A percentile compares a stretch with the other conserved stretches of the same genome.
Conservation (phyloP, 2,329 filamentous ascomycete species). For the Hirsutella rhossiliensis region DNA sequence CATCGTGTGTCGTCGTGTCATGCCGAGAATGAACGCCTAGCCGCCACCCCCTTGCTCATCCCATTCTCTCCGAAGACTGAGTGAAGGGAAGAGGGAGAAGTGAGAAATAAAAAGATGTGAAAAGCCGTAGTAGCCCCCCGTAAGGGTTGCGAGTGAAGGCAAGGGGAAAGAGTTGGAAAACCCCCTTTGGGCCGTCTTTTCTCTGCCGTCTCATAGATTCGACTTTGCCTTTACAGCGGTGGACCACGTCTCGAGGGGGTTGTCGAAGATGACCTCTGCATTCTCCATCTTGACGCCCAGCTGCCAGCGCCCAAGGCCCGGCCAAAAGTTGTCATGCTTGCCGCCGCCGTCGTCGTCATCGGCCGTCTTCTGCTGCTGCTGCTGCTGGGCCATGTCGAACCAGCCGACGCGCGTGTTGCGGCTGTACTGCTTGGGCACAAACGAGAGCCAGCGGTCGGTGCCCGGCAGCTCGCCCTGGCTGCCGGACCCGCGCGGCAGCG, state of each 20-base stretch:
- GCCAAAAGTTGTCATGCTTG: slow-evolving; percentile 32
- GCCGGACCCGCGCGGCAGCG: slow-evolving; percentile 28
- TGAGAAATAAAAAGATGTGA: too few species aligned
- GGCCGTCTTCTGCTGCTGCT: slow-evolving; percentile 14
- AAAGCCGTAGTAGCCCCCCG: too few species aligned
- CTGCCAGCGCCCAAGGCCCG: slow-evolving; percentile 30
- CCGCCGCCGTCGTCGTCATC: slow-evolving; percentile 8
- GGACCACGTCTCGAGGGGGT: slow-evolving; percentile 14
- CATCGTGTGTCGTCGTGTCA: too few species aligned
- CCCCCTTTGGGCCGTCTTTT: background rate
- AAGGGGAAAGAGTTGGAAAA: too few species aligned
- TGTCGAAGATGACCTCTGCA: slow-evolving; percentile 17
- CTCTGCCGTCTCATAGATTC: background rate
- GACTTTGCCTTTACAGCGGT: background rate
- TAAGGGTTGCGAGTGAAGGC: too few species aligned
- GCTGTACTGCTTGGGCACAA: slow-evolving; percentile 19
- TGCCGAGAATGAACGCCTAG: too few species aligned
- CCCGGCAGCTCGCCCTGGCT: slow-evolving; percentile 30
- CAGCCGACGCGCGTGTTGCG: slow-evolving; percentile 27
- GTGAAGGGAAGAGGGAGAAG: too few species aligned
- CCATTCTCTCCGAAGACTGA: too few species aligned
- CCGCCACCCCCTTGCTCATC: too few species aligned
- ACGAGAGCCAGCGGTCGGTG: slow-evolving; percentile 32
- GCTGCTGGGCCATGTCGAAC: slow-evolving; percentile 32
- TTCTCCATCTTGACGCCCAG: slow-evolving; percentile 27